Percentiles rank a stretch among this genome's conserved stretches.
These are phyloP conservation scores for Apiotrichum sp. DNA, from an alignment of 1,284 basidiomycete genomes.

Conservation along the genomic window DNA sequence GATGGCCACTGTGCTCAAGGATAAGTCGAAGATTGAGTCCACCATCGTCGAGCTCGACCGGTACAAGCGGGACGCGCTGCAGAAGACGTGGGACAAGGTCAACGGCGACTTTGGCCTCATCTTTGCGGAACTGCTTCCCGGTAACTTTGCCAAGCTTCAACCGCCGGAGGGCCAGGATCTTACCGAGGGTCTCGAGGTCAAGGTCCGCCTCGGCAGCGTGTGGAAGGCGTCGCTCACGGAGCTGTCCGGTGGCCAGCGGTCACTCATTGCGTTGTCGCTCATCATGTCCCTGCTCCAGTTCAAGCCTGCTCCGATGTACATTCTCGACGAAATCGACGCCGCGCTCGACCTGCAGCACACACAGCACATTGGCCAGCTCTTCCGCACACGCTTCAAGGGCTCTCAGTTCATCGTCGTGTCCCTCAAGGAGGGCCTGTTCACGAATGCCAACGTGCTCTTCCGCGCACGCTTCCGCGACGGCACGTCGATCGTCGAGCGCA, in stretches of 20 bases:
- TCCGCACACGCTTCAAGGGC: conserved; percentile 94
- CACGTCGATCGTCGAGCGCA: conserved; percentile 74
- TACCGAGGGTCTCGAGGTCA: conserved; percentile 93
- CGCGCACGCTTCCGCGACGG: conserved; percentile 85
- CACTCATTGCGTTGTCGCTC: conserved; percentile 89
- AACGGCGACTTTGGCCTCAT: conserved; percentile 92
- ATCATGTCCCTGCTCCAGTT: conserved; percentile 98
- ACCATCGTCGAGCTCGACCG: conserved; percentile 90
- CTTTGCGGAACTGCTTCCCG: conserved; percentile 91
- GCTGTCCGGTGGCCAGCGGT: conserved; percentile 92
- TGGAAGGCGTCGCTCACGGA: conserved; percentile 99
- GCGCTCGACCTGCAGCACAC: conserved; percentile 94
- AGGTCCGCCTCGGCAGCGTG: conserved; percentile 85
- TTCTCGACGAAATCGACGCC: conserved; percentile 96
- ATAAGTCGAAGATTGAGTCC: conserved; percentile 92
- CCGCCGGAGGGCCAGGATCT: conserved; percentile 90
- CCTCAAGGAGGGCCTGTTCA: conserved; percentile 94
- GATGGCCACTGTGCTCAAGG: conserved; percentile 80
- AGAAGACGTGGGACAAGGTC: conserved; percentile 94
- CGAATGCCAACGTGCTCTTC: conserved; percentile 96
- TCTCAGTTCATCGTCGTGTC: conserved; percentile 94
- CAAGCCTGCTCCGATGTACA: conserved; percentile 99
- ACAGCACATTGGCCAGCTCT: conserved; percentile 92
- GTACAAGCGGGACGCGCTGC: conserved; percentile 88
- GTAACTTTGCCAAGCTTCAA: conserved; percentile 92